These are phyloP conservation scores for Ophiostoma triangulosporum DNA, from an alignment of 2,329 filamentous ascomycete genomes.

Conservation along the genomic window DNA sequence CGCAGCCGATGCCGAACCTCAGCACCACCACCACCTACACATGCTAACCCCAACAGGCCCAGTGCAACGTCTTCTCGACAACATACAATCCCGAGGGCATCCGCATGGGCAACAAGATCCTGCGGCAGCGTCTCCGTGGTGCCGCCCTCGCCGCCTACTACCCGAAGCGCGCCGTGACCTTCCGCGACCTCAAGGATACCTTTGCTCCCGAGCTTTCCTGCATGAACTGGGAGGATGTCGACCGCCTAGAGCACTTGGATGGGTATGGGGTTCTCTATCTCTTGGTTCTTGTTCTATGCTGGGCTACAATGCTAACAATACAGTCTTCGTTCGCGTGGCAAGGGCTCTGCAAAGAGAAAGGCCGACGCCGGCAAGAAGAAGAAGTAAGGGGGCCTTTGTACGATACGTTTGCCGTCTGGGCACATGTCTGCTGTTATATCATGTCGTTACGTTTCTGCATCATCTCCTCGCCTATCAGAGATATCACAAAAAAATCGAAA, in stretches of 20 bases:
- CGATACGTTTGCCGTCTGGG: not conserved
- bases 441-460: not conserved
- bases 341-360: constrained; percentile 84
- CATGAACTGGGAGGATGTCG: constrained; percentile 63
- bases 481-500: not conserved
- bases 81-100: constrained; percentile 76
- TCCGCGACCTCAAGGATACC: constrained; percentile 58
- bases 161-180: constrained; percentile 57
- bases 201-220: constrained; percentile 55
- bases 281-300: not conserved
- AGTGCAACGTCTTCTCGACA: constrained; percentile 84
- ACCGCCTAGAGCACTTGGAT: constrained; percentile 62
- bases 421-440: not conserved
- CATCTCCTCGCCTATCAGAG: not conserved
- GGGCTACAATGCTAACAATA: constrained; percentile 8
- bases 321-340: constrained; percentile 66
- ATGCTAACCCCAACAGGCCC: constrained; percentile 40
- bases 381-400: not conserved
- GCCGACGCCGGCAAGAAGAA: constrained; percentile 18
- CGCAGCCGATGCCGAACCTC: too few relatives aligned
- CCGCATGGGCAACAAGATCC: constrained; percentile 80
- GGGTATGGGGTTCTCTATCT: constrained; percentile 31
- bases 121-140: constrained; percentile 79
- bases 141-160: constrained; percentile 79
- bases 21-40: not conserved